Percentiles rank a stretch among this genome's conserved stretches.
These are phyloP conservation scores for Collariella sp. DNA, from an alignment of 495 filamentous ascomycete genomes.

Conservation along the genomic window DNA sequence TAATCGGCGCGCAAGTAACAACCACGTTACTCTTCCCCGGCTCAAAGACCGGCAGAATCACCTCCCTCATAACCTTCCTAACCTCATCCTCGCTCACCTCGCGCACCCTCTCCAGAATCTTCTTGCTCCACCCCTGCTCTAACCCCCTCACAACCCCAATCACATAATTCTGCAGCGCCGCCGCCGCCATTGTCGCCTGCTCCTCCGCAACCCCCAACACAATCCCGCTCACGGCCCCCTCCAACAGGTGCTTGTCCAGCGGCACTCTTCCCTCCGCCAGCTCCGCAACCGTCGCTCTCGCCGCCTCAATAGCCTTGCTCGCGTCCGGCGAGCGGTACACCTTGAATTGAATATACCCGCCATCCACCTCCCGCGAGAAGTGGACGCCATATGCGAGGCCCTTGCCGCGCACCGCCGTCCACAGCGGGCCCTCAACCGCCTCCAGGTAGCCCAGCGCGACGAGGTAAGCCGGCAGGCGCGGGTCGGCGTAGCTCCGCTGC, in stretches of 20 bases:
- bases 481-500: slow-evolving; percentile 57
- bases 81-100: slow-evolving; percentile 70
- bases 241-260: slow-evolving; percentile 75
- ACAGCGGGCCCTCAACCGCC: slow-evolving; percentile 86
- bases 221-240: slow-evolving; percentile 83
- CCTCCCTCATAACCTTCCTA: slow-evolving; percentile 60
- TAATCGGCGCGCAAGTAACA: slow-evolving; percentile 77
- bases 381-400: slow-evolving; percentile 83
- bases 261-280: slow-evolving; percentile 45
- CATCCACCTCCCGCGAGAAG: slow-evolving; percentile 66
- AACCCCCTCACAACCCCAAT: slow-evolving; percentile 69
- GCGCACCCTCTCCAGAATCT: slow-evolving; percentile 67
- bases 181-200: slow-evolving; percentile 70
- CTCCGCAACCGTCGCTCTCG: slow-evolving; percentile 56
- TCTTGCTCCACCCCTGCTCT: slow-evolving; percentile 67
- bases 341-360: slow-evolving; percentile 67
- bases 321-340: slow-evolving; percentile 87
- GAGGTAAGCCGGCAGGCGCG: slow-evolving; percentile 69
- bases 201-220: slow-evolving; percentile 78
- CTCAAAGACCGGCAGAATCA: slow-evolving; percentile 70
- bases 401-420: slow-evolving; percentile 82
- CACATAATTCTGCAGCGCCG: slow-evolving; percentile 74
- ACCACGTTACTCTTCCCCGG: slow-evolving; percentile 71
- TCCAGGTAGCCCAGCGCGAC: slow-evolving; percentile 88
- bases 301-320: slow-evolving; percentile 73